phyloP scores from a whole-genome alignment of 495 filamentous ascomycete species.

The Xylaria curta region DNA sequence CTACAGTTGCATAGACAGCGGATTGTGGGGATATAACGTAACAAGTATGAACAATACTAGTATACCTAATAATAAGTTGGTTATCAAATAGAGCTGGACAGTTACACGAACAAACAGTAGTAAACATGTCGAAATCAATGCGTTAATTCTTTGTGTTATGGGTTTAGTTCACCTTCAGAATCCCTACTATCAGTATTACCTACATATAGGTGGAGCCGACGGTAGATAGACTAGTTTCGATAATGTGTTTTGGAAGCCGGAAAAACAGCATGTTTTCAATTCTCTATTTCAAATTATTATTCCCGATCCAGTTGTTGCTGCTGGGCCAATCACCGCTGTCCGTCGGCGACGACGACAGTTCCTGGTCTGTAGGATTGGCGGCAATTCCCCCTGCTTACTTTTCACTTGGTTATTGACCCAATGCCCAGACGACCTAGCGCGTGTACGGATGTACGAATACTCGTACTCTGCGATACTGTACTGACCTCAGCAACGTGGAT shows the following conservation, averaged over 20 bases:
- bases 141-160: neutral
- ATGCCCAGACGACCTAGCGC: neutral
- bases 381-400: slow-evolving; percentile 15
- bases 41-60: neutral
- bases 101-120: neutral
- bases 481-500: neutral
- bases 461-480: neutral
- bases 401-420: neutral
- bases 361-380: slow-evolving; percentile 7
- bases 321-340: slow-evolving; percentile 1
- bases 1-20: neutral
- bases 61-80: neutral
- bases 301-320: neutral
- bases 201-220: neutral
- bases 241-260: slow-evolving; percentile 8
- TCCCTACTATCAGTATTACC: neutral
- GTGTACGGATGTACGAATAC: neutral
- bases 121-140: slow-evolving; percentile 7
- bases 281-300: slow-evolving; percentile 12
- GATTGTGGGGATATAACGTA: neutral
- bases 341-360: slow-evolving; percentile 17
- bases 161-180: neutral
- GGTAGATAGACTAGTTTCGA: neutral
- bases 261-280: neutral
- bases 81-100: neutral